Base-by-base conservation (phyloP, 331 rosid species). In the Prunus yedoensis region DNA sequence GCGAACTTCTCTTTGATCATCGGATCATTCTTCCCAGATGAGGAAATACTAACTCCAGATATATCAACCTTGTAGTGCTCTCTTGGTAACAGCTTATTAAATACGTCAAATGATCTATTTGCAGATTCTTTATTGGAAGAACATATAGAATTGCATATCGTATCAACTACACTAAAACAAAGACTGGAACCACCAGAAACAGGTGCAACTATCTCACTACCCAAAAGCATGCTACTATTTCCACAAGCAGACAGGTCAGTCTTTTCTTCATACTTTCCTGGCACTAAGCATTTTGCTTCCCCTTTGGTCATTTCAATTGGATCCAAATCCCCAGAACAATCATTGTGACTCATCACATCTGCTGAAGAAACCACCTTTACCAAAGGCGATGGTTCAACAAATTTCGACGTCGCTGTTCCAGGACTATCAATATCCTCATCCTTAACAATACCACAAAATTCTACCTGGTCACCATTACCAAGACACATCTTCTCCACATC, bases 371-470 rank as follows among this genome's bases (percentile, higher is more conserved):
- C 83, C 47, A 56, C 79, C 38, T 87, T 86, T 54, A 41, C 68
- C 68, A 72, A 68, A 21, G 89, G 82, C 21, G 59, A 75, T 25
- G 87, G 85, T 84, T 90, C 96, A 68, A 88, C 91, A 78, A 92
- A 88, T 78, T 93, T 89, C 10, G 99, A 96, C 3, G 94, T 93
- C 63, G 87, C 94, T 32, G 96, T 88, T 79, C 98, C 99, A 72
- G 96, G 97, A 83, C 98, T 91, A 82, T 95, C 97, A 77, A 89
- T 80, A 72, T 87, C 95, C 72, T 88, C 91, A 70, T 81, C 97
- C 79, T 85, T 88, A 12, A 50, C 76, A 81, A 76, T 74, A 69
- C 74, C 83, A 66, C 82, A 70, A 59, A 66, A 70, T 46, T 75
- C 85, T 30, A 58, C 83, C 74, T 79, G 71, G 51, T 86, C 84